These are phyloP conservation scores for Naegleria fowleri DNA, from an alignment of 208 protist genomes.

Conservation along the genomic window DNA sequence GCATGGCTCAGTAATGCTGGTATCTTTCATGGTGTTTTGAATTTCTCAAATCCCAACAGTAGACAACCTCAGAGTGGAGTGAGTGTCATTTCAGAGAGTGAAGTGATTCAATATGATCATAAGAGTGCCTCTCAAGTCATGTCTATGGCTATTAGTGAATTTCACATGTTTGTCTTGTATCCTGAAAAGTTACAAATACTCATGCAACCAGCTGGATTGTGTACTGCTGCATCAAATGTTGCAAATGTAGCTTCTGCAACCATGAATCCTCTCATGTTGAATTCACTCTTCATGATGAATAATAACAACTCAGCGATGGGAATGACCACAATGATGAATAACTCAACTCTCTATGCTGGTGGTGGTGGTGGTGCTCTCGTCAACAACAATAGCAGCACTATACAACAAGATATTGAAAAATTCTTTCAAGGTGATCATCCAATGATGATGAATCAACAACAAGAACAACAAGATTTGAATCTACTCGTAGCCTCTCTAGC, in stretches of 20 bases:
- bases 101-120: constrained; percentile 23
- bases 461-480: not conserved
- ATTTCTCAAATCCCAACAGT: not conserved
- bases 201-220: constrained; percentile 64
- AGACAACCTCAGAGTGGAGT: not conserved
- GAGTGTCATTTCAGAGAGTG: not conserved
- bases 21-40: not conserved
- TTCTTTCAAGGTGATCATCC: not conserved
- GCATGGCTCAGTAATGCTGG: not conserved
- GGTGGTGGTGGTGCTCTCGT: not conserved
- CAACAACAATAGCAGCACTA: not conserved
- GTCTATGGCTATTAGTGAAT: constrained; percentile 70
- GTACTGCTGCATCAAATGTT: constrained; percentile 41
- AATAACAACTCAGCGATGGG: not conserved
- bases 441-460: not conserved
- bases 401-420: not conserved
- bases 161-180: constrained; percentile 84
- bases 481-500: not conserved
- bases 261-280: not conserved
- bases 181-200: constrained; percentile 63
- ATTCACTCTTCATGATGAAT: not conserved
- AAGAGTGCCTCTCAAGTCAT: not conserved
- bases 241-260: not conserved
- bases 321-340: too few species aligned
- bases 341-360: too few species aligned